Evolutionary conservation across 1,139 yeast species (phyloP).

Genomic region (Eremothecium sinecaudum): DNA sequence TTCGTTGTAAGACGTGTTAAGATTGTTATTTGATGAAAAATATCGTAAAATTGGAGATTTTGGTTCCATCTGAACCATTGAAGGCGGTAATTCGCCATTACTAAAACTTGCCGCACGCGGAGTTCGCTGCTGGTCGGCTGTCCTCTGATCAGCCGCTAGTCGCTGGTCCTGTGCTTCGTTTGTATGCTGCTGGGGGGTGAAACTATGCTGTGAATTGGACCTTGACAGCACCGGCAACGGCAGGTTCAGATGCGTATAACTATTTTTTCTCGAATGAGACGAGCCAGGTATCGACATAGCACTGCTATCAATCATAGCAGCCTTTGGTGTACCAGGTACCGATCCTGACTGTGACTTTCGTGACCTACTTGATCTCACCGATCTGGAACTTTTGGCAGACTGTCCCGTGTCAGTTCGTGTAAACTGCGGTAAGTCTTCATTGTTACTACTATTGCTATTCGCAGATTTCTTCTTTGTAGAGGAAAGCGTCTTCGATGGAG

Average conservation of each 20-base stretch:
- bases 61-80: conserved; percentile 60
- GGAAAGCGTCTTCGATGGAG: conserved; percentile 26
- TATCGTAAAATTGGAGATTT: conserved; percentile 53
- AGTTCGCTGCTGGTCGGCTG: conserved; percentile 6
- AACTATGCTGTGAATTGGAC: conserved; percentile 5
- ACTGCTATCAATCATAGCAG: conserved; percentile 4
- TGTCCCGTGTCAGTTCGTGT: conserved; percentile 16
- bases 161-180: conserved; percentile 8
- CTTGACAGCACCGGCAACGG: conserved; percentile 10
- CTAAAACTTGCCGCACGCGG: conserved; percentile 11
- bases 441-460: conserved; percentile 12
- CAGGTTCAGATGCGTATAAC: conserved; percentile 7
- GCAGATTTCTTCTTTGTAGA: conserved; percentile 12
- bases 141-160: conserved; percentile 5
- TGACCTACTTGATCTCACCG: conserved; percentile 28
- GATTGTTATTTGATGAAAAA: conserved; percentile 22
- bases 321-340: conserved; percentile 9
- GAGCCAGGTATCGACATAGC: conserved; percentile 5
- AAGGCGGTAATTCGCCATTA: conserved; percentile 44
- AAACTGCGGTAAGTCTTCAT: conserved; percentile 24
- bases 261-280: conserved; percentile 9
- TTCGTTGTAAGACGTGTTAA: conserved; percentile 23
- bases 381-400: conserved; percentile 27
- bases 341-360: conserved; percentile 13
- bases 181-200: conserved; percentile 4